These are phyloP conservation scores for Aspergillus sp. DNA, from an alignment of 2,329 filamentous ascomycete genomes.

Conservation along the genomic window DNA sequence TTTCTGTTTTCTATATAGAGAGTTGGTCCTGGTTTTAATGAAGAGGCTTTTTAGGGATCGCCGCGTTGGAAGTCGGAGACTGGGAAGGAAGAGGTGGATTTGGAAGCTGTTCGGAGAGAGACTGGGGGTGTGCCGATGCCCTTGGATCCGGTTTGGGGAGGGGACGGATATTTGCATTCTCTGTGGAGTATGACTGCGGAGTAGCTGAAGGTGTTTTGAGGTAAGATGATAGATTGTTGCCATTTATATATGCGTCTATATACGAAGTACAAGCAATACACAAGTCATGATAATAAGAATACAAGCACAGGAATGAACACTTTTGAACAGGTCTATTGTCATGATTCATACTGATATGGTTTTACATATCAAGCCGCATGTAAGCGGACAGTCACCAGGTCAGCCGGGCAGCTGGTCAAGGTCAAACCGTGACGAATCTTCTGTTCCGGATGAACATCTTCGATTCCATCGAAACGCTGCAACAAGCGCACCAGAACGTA, in stretches of 20 bases:
- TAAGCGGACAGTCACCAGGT: constrained; percentile 26
- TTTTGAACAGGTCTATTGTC: not conserved
- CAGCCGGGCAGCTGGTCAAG: constrained; percentile 22
- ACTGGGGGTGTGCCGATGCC: constrained; percentile 13
- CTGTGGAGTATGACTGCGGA: constrained; percentile 10
- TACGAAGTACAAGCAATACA: too few species aligned
- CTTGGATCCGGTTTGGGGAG: constrained; percentile 16
- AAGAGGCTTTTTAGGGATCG: constrained; percentile 6
- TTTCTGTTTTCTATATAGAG: not conserved
- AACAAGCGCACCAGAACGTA: constrained; percentile 70
- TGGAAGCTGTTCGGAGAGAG: constrained; percentile 7
- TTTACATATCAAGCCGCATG: constrained; percentile 15
- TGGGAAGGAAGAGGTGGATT: constrained; percentile 13
- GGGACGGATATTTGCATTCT: constrained; percentile 11
- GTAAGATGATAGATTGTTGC: too few species aligned
- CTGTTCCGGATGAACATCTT: constrained; percentile 26
- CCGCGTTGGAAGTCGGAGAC: constrained; percentile 17
- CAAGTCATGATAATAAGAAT: too few species aligned
- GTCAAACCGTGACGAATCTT: constrained; percentile 16
- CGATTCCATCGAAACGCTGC: constrained; percentile 64
- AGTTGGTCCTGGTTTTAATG: not conserved
- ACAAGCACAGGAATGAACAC: too few species aligned
- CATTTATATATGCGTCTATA: too few species aligned
- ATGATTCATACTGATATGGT: not conserved
- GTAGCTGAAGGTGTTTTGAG: not conserved